phyloP scores from a whole-genome alignment of 2,329 filamentous ascomycete species.

The Drechslera avenae region DNA sequence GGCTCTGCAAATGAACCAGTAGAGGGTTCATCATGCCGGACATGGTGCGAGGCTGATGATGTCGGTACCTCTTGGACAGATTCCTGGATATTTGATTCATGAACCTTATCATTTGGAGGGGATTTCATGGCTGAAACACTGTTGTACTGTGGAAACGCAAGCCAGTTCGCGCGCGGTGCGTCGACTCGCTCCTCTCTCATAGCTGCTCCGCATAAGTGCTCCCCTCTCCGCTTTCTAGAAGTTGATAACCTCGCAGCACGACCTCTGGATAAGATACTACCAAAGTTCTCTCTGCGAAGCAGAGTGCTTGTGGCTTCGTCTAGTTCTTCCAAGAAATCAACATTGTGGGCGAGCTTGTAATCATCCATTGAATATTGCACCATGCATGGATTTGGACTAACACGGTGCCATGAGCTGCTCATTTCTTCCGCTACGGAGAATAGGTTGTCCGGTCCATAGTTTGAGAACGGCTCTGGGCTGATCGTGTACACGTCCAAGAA shows the following conservation, averaged over 20 bases:
- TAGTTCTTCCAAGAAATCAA: constrained; percentile 26
- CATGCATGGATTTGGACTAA: constrained; percentile 18
- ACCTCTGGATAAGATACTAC: constrained; percentile 8
- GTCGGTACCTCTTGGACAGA: too few species aligned
- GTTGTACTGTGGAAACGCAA: background rate
- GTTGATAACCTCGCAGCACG: constrained; percentile 10
- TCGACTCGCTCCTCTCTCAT: background rate
- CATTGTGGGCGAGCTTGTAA: constrained; percentile 20
- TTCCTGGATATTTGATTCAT: too few species aligned
- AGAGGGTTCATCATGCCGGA: too few species aligned
- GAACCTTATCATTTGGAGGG: too few species aligned
- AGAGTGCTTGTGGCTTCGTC: constrained; percentile 19
- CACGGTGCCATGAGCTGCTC: constrained; percentile 31
- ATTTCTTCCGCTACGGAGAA: constrained; percentile 14
- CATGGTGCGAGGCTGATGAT: too few species aligned
- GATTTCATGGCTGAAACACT: too few species aligned
- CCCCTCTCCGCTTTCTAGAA: constrained; percentile 11
- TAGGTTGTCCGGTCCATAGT: constrained; percentile 20
- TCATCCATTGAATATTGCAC: constrained; percentile 24
- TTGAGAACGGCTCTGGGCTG: constrained; percentile 13
- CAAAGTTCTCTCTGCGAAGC: constrained; percentile 5
- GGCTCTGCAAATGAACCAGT: too few species aligned
- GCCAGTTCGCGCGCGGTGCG: background rate
- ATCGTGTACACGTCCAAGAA: constrained; percentile 28
- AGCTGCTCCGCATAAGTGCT: constrained; percentile 6